These are phyloP conservation scores for Pythium oligandrum DNA, from an alignment of 352 stramenopile genomes.

Conservation along the genomic window DNA sequence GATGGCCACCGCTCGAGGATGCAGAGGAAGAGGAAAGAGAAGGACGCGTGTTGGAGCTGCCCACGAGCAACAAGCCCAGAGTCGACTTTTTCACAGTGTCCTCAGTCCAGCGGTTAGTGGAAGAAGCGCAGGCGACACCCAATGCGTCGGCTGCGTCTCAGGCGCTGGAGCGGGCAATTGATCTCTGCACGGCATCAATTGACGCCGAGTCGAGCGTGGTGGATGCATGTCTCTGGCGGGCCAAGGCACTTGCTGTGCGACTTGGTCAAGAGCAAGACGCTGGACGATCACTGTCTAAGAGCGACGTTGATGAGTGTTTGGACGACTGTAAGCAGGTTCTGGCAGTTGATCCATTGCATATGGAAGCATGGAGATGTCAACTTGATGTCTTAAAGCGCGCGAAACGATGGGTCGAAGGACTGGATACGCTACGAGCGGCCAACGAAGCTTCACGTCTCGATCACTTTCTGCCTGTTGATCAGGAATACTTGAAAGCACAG, in stretches of 20 bases:
- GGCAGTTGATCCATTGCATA: conserved; percentile 8
- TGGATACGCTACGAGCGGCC: neutral
- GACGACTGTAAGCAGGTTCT: conserved; percentile 16
- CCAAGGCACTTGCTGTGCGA: conserved; percentile 1
- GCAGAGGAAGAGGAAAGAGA: neutral
- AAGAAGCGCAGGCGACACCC: neutral
- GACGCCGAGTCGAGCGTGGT: conserved; percentile 11
- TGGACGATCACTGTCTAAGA: neutral
- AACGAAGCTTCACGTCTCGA: too few relatives aligned
- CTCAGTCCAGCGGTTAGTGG: conserved; percentile 1
- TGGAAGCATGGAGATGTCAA: conserved; percentile 13
- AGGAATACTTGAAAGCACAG: too few relatives aligned
- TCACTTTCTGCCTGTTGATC: too few relatives aligned
- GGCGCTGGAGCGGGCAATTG: conserved; percentile 6
- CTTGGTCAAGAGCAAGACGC: neutral
- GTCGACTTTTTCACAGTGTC: conserved; percentile 8
- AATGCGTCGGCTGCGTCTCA: neutral
- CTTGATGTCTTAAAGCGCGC: conserved; percentile 9
- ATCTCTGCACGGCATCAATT: conserved; percentile 18
- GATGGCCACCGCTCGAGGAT: conserved; percentile 32
- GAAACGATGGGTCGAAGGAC: conserved; percentile 16
- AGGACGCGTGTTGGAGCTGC: too few relatives aligned
- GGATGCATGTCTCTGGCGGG: conserved; percentile 15
- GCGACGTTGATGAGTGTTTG: conserved; percentile 11
- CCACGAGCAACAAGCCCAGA: too few relatives aligned